Conservation (phyloP, 164 flowering plant genomes). For the Euptelea pleiosperma region DNA sequence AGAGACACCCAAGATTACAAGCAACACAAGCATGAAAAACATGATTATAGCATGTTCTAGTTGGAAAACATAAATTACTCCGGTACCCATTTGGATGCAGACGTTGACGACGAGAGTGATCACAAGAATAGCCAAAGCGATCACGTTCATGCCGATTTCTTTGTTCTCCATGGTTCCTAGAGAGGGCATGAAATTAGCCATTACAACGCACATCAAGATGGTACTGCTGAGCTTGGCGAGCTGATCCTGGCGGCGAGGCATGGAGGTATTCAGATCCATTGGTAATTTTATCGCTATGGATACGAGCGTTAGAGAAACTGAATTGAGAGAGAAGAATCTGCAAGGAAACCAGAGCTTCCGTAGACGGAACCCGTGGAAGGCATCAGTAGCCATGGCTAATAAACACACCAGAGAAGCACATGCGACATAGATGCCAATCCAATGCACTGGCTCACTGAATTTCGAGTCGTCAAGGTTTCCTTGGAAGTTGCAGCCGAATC, state of each 20-base stretch:
- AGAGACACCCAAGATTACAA: conserved; percentile 4
- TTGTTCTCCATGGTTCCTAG: conserved; percentile 42
- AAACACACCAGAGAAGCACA: conserved; percentile 51
- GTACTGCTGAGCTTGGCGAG: conserved; percentile 57
- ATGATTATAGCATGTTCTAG: conserved; percentile 38
- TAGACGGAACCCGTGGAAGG: conserved; percentile 29
- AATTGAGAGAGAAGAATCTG: conserved; percentile 53
- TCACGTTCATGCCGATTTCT: conserved; percentile 38
- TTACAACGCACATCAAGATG: conserved; percentile 43
- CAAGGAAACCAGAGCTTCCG: conserved; percentile 58
- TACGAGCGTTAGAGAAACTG: conserved; percentile 49
- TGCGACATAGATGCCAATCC: conserved; percentile 40
- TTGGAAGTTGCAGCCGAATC: conserved; percentile 37
- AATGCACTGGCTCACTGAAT: conserved; percentile 20
- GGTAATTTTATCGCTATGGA: conserved; percentile 51
- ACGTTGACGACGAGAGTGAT: conserved; percentile 48
- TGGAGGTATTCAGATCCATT: conserved; percentile 56
- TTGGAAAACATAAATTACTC: conserved; percentile 43
- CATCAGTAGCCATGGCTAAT: conserved; percentile 48
- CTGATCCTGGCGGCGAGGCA: conserved; percentile 55
- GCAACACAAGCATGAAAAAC: conserved; percentile 35
- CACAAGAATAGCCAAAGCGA: conserved; percentile 58
- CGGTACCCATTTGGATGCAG: conserved; percentile 53
- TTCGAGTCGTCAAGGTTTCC: conserved; percentile 42
- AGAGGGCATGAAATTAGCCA: conserved; percentile 64